phyloP scores from a whole-genome alignment of 345 rosid genomes.

The Camelina neglecta region DNA sequence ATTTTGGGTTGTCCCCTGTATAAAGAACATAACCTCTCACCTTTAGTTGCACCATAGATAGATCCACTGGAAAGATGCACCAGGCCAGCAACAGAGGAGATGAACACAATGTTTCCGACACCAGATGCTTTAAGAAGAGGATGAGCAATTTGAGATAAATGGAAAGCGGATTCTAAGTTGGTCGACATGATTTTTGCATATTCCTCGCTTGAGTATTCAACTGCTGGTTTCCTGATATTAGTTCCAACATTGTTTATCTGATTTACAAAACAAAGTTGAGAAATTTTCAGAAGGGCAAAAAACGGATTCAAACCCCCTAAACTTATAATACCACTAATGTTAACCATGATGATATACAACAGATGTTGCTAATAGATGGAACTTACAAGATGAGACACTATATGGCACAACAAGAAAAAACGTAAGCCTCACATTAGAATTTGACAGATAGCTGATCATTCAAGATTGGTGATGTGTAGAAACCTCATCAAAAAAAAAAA shows the following conservation, averaged over 20 bases:
- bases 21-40: constrained; percentile 43
- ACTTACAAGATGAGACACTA: not conserved
- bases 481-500: not conserved
- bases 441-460: not conserved
- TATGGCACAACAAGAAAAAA: not conserved
- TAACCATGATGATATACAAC: not conserved
- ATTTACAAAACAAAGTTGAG: constrained; percentile 22
- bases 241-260: constrained; percentile 93
- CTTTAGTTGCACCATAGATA: constrained; percentile 76
- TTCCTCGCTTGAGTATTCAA: constrained; percentile 72
- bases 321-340: not conserved
- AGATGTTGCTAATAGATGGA: constrained; percentile 5
- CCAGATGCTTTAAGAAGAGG: constrained; percentile 90
- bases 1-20: not conserved
- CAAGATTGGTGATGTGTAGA: constrained; percentile 2
- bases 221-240: constrained; percentile 77
- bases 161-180: constrained; percentile 81
- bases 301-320: constrained; percentile 9
- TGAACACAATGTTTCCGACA: constrained; percentile 76
- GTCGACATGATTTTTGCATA: constrained; percentile 60
- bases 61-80: constrained; percentile 59
- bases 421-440: not conserved
- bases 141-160: constrained; percentile 78
- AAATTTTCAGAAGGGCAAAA: not conserved
- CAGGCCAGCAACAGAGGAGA: constrained; percentile 80